Evolutionary conservation across 1,284 basidiomycete genomes (phyloP), one percentile per base, ranked within the genome.

Genomic region (Singerocomus inundabilis): DNA sequence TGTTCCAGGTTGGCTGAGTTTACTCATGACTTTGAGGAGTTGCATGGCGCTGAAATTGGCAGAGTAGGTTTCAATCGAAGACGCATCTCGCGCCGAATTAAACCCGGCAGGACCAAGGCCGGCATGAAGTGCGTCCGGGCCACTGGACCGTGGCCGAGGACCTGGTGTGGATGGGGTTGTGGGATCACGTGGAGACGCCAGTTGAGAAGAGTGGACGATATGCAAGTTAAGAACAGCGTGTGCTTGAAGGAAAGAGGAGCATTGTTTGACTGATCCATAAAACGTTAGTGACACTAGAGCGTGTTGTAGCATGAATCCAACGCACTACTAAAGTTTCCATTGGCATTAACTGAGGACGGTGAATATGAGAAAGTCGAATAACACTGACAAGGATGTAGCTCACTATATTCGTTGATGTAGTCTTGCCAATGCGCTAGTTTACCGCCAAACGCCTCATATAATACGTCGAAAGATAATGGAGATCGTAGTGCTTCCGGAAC

Each of bases 381-480:
- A 25, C 12, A n/a, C 9, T 9, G 15, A 37, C 1, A n/a, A 51
- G 35, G 41, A 35, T 31, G 44, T 28, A 21, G 60, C 81, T 57
- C 55, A 86, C 86, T 70, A 64, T 81, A 90, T 58, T 91, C 88
- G 0, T 80, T 80, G 53, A 87, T 70, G 63, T 83, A 91, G 59
- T 91, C 88, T 39, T 83, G 76, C 80, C 88, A 87, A 63, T 91
- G 89, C 1, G 82, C 85, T 37, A 91, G 66, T 64, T 90, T 90
- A 16, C 90, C 90, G 12, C 89, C 90, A 61, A 91, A 90, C 0
- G 85, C 85, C 15, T 84, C 81, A 58, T 82, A 91, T 37, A 91
- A 69, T 35, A 72, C 68, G 46, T 91, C 88, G 56, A 92, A 92
- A 53, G 81, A 75, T 48, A 91, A 69, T 0, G 72, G 68, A 6